These are phyloP conservation scores for Monilinia vaccinii-corymbosi DNA, from an alignment of 2,329 filamentous ascomycete species.

Conservation along the genomic window DNA sequence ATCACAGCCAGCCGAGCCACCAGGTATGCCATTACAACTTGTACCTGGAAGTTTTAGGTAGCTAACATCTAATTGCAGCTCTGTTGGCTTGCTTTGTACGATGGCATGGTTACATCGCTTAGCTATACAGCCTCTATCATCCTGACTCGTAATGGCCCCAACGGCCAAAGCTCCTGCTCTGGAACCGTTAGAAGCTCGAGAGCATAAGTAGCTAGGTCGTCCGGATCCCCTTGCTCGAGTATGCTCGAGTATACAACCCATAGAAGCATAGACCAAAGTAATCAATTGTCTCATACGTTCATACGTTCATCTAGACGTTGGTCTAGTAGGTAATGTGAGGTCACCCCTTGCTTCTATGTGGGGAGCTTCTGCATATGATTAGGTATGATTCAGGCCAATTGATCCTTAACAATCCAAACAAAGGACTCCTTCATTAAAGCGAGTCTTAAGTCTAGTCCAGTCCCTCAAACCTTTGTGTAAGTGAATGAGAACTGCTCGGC, in stretches of 20 bases:
- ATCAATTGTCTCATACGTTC: background rate
- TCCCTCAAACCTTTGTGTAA: background rate
- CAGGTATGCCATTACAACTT: background rate
- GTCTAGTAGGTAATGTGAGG: constrained; percentile 10
- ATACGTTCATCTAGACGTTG: background rate
- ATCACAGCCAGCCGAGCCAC: background rate
- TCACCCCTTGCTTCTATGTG: constrained; percentile 4
- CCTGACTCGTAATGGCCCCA: background rate
- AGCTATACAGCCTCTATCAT: background rate
- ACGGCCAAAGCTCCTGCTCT: no score
- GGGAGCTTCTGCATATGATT: background rate
- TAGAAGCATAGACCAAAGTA: background rate
- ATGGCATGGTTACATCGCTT: background rate
- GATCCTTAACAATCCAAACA: constrained; percentile 2
- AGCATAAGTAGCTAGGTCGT: background rate
- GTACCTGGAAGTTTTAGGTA: background rate
- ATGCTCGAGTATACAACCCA: no score
- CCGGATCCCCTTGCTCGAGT: no score
- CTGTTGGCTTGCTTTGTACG: background rate
- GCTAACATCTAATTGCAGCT: background rate
- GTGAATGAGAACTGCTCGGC: background rate
- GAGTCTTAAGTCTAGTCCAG: background rate
- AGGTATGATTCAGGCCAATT: background rate
- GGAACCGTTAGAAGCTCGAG: background rate
- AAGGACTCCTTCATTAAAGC: background rate